These are phyloP conservation scores for Solanum etuberosum DNA, from an alignment of 257 asterid genomes.

Conservation along the genomic window DNA sequence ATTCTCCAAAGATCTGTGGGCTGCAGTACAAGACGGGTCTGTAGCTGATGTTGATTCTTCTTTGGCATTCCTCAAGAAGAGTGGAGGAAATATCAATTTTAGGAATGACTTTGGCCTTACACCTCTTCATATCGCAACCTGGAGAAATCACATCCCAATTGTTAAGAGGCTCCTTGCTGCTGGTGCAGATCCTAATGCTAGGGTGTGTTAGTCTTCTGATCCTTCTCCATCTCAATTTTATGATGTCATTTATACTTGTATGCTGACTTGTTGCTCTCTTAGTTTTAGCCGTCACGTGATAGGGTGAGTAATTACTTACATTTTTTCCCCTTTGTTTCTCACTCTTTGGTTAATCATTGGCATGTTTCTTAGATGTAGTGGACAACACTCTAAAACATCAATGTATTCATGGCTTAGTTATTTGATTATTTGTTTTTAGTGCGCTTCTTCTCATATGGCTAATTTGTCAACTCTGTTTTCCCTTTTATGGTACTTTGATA, in stretches of 20 bases:
- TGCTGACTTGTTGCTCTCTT: conserved; percentile 12
- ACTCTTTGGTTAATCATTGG: not conserved
- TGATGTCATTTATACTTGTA: conserved; percentile 8
- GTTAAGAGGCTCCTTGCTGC: conserved; percentile 87
- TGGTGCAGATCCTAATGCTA: conserved; percentile 97
- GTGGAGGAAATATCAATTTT: conserved; percentile 66
- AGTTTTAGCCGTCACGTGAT: conserved; percentile 7
- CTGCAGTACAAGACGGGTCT: conserved; percentile 56
- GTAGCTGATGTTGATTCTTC: conserved; percentile 62
- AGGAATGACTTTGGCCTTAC: conserved; percentile 75
- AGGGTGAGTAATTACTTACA: not conserved
- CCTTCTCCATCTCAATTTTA: conserved; percentile 16
- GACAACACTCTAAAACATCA: not conserved
- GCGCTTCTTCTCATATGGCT: not conserved
- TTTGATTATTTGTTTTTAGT: not conserved
- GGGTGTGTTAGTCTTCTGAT: conserved; percentile 51
- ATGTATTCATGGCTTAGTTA: not conserved
- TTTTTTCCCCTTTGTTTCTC: not conserved
- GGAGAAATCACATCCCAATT: conserved; percentile 89
- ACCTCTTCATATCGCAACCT: conserved; percentile 86
- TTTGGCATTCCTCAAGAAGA: conserved; percentile 59
- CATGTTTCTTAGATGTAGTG: not conserved
- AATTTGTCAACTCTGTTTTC: not conserved
- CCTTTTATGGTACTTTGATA: not conserved
- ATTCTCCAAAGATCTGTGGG: conserved; percentile 61